Evolutionary conservation across 345 rosid genomes (phyloP), one percentile per base, ranked within the genome.

Genomic region (Moringa oleifera): DNA sequence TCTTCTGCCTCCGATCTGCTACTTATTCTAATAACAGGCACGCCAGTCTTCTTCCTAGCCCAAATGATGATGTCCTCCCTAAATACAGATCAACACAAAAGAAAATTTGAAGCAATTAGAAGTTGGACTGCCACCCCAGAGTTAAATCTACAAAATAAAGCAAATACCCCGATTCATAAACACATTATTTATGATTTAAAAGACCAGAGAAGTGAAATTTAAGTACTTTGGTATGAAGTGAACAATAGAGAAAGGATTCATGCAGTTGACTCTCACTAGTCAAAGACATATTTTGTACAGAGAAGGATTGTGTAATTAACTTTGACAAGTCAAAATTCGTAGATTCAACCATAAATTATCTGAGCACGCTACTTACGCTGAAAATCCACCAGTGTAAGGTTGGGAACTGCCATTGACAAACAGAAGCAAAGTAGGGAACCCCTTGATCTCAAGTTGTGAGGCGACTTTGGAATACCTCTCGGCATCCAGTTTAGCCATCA

Each of bases 401-500:
- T 71, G 83, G 77, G 96, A 74, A 62, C 68, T 78, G 18, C 96
- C 90, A 59, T 91, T 91, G 71, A 79, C 75, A 67, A 88, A 91
- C 58, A 91, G 78, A 63, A 91, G 79, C 79, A 91, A 62, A 58
- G 90, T 89, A 24, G 96, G 96, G 68, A 86, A 89, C 21, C 95
- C 96, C 49, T 78, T 88, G 75, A 91, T 82, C 23, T 68, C 80
- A 45, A 89, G 80, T 61, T 23, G 21, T 8, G 91, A 81, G 53
- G 96, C 98, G 0, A 74, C 82, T 65, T 85, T 85, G 0, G 86
- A 72, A 63, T 83, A 81, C 68, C 96, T 76, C 55, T 91, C 96
- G 6, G 88, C 95, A 59, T 91, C 98, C 59, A 91, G 77, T 70
- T 91, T 91, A 54, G 96, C 82, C 96, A 91, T 72, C 82, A 85